Percentiles rank a stretch among this genome's conserved stretches.
These are phyloP conservation scores for Escovopsis sp. DNA, from an alignment of 2,329 filamentous ascomycete genomes.

Conservation along the genomic window DNA sequence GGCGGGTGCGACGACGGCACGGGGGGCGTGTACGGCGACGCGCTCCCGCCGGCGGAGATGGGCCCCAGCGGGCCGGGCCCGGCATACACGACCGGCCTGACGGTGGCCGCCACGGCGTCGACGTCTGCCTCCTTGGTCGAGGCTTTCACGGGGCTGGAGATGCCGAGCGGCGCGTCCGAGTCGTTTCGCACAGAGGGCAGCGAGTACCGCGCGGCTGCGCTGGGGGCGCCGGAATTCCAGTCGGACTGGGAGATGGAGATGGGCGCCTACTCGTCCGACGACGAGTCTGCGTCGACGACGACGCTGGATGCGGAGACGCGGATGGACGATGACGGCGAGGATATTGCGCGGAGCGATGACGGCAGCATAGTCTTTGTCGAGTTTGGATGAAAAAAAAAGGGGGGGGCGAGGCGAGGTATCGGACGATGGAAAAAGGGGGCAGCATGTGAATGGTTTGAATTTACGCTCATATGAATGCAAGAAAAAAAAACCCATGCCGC, in stretches of 20 bases:
- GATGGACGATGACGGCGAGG: not conserved
- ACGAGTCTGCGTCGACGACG: not conserved
- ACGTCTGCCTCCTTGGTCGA: conserved; percentile 21
- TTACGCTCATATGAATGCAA: not conserved
- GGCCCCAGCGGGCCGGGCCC: conserved; percentile 33
- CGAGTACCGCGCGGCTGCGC: conserved; percentile 22
- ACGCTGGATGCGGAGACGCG: not conserved
- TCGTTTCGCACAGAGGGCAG: conserved; percentile 17
- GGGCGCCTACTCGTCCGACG: not conserved
- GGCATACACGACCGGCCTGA: conserved; percentile 30
- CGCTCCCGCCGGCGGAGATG: conserved; percentile 27
- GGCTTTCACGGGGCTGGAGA: conserved; percentile 20
- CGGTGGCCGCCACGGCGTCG: conserved; percentile 20
- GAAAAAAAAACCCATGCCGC: not conserved
- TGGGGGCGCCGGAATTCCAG: conserved; percentile 17
- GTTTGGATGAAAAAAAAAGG: too few relatives aligned
- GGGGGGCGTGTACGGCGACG: conserved; percentile 31
- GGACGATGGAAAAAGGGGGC: not conserved
- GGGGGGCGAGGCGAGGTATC: too few relatives aligned
- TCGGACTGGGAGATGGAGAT: conserved; percentile 13
- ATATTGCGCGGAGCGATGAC: not conserved
- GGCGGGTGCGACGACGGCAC: conserved; percentile 39
- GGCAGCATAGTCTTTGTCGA: conserved; percentile 3
- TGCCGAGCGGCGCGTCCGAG: conserved; percentile 15
- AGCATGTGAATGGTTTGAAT: conserved; percentile 1